phyloP scores from a whole-genome alignment of 306 rosid species.

The Gillenia trifoliata region DNA sequence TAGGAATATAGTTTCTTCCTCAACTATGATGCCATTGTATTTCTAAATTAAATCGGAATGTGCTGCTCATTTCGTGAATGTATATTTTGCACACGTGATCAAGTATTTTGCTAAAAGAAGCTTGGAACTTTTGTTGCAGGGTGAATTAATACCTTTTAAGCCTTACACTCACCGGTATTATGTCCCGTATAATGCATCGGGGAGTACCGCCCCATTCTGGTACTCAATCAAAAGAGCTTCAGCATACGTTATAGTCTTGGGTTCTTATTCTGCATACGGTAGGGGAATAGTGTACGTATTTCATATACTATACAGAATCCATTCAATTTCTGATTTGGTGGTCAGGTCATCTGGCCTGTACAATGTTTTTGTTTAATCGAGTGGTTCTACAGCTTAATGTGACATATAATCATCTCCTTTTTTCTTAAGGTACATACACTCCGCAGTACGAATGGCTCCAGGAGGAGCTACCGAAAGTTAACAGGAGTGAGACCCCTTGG shows the following conservation, averaged over 20 bases:
- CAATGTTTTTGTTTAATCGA: background rate
- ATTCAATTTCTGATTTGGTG: background rate
- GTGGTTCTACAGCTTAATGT: background rate
- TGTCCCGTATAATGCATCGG: slow-evolving; percentile 38
- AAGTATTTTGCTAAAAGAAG: background rate
- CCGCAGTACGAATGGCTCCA: slow-evolving; percentile 40
- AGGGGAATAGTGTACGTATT: background rate
- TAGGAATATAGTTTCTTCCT: background rate
- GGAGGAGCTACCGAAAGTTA: slow-evolving; percentile 34
- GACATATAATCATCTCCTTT: background rate
- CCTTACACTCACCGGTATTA: slow-evolving; percentile 47
- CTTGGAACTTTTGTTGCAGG: slow-evolving; percentile 31
- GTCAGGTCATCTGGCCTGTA: background rate
- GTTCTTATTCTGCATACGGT: slow-evolving; percentile 74
- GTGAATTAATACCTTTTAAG: slow-evolving; percentile 64
- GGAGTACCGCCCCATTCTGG: slow-evolving; percentile 36
- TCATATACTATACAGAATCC: background rate
- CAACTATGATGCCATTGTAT: background rate
- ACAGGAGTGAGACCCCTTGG: slow-evolving; percentile 47
- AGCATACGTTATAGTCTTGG: slow-evolving; percentile 59
- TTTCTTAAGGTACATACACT: slow-evolving; percentile 17
- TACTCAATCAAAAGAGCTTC: slow-evolving; percentile 80
- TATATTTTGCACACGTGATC: background rate
- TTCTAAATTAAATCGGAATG: background rate
- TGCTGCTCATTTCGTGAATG: background rate